Conservation (phyloP, 2,329 filamentous ascomycete genomes). For the Kalaharituber pfeilii region DNA sequence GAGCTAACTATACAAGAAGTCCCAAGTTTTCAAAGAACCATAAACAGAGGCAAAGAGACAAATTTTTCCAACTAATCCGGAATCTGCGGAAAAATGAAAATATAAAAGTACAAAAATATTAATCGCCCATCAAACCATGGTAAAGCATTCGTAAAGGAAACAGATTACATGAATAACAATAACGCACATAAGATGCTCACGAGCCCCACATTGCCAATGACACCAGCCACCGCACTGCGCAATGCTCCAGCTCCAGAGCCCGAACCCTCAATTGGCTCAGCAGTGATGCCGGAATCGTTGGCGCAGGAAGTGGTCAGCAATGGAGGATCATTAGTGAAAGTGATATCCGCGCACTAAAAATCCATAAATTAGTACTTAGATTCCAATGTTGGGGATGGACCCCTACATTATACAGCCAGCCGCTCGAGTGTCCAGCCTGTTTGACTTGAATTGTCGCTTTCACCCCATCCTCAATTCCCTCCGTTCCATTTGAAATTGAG, state of each 20-base stretch:
- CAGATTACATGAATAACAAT: too few species aligned
- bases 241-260: background rate
- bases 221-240: background rate
- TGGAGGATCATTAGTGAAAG: constrained; percentile 55
- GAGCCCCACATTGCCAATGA: background rate
- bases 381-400: background rate
- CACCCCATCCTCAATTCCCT: constrained; percentile 46
- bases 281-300: constrained; percentile 55
- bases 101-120: too few species aligned
- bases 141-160: too few species aligned
- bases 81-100: too few species aligned
- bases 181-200: too few species aligned
- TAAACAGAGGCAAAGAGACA: too few species aligned
- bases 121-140: too few species aligned
- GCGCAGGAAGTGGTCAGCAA: constrained; percentile 47
- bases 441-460: constrained; percentile 81
- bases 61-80: too few species aligned
- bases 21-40: too few species aligned
- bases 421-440: constrained; percentile 66
- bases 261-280: constrained; percentile 27
- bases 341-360: constrained; percentile 76
- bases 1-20: too few species aligned
- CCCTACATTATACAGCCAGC: constrained; percentile 43
- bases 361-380: background rate
- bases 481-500: constrained; percentile 3